Base-by-base conservation (phyloP, 176 grass and related monocot species). In the Juncus inflexus region DNA sequence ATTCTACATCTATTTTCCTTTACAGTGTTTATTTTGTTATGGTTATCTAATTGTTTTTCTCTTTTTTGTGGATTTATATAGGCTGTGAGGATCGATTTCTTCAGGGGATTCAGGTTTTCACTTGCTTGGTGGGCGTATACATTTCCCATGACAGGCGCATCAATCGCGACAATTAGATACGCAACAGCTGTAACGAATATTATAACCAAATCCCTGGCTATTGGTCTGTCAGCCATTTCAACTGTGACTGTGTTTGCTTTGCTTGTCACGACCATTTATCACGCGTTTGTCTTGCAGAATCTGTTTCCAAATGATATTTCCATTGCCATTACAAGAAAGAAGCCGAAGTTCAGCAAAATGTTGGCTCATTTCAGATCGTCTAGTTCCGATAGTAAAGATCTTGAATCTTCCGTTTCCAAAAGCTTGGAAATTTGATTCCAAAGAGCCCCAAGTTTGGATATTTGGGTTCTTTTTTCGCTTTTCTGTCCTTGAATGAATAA, bases 61-160 rank as follows among this genome's bases (percentile, higher is more conserved):
- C 55, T 57, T 5, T 60, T 37, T 3, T 58, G 40, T 4, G 9
- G 5, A 14, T 3, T 9, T 77, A 40, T 72, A 54, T 68, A 96
- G 91, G 94, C 83, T 5, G 94, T 99, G 55, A 74, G 94, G 41
- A 85, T 99, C 65, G 91, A 92, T 74, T 89, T 99, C 47, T 97
- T 99, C 81, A 74, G 83, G 13, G 94, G 94, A 2, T 86, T 99
- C 79, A 69, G 83, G 40, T 99, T 99, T 82, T 99, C 94, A 35
- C 88, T 99, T 64, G 83, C 94, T 47, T 99, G 94, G 94, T 99
- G 94, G 94, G 94, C 94, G 1, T 99, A 99, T 65, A 97, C 94
- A 42, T 99, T 99, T 78, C 94, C 94, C 12, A 92, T 86, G 88
- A 92, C 94, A 9, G 75, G 79, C 6, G 85, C 80, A 15, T 77